phyloP scores from a whole-genome alignment of 1,284 basidiomycete species.

The Melampsora larici-populina region DNA sequence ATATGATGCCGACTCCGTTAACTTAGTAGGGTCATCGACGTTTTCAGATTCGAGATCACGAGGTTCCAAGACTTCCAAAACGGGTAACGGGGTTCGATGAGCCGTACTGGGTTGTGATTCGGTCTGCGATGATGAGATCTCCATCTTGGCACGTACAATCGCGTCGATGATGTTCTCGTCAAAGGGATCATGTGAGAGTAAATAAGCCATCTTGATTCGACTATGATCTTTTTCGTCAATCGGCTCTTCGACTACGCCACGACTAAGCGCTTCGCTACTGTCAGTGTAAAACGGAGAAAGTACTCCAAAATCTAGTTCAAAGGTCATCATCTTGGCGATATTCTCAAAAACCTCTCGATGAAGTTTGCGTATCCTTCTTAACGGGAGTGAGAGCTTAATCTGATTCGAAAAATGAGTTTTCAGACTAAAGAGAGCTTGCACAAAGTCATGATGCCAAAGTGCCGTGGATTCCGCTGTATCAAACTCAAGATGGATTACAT shows the following conservation, averaged over 20 bases:
- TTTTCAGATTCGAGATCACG: slow-evolving; percentile 6
- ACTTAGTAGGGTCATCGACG: neutral
- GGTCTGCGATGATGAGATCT: neutral
- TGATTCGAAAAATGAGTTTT: slow-evolving; percentile 47
- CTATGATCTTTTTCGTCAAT: neutral
- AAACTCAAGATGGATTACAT: slow-evolving; percentile 48
- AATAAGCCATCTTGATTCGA: slow-evolving; percentile 34
- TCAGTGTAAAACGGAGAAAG: neutral
- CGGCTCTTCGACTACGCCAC: slow-evolving; percentile 3
- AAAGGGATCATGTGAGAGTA: slow-evolving; percentile 27
- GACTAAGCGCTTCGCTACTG: slow-evolving; percentile 8
- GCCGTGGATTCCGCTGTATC: slow-evolving; percentile 48
- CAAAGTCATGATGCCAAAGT: slow-evolving; percentile 48
- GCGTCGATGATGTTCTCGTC: slow-evolving; percentile 40
- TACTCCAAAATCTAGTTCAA: slow-evolving; percentile 21
- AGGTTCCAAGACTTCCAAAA: slow-evolving; percentile 27
- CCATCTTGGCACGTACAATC: slow-evolving; percentile 13
- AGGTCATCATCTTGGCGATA: slow-evolving; percentile 46
- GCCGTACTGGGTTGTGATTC: neutral
- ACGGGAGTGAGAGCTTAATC: slow-evolving; percentile 49
- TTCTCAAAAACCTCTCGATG: slow-evolving; percentile 45
- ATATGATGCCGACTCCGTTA: neutral
- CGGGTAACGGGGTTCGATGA: slow-evolving; percentile 13
- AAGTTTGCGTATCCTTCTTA: slow-evolving; percentile 47
- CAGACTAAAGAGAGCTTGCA: slow-evolving; percentile 46